These are phyloP conservation scores for Aspergillus pseudotamarii DNA, from an alignment of 2,329 filamentous ascomycete species.

Conservation along the genomic window DNA sequence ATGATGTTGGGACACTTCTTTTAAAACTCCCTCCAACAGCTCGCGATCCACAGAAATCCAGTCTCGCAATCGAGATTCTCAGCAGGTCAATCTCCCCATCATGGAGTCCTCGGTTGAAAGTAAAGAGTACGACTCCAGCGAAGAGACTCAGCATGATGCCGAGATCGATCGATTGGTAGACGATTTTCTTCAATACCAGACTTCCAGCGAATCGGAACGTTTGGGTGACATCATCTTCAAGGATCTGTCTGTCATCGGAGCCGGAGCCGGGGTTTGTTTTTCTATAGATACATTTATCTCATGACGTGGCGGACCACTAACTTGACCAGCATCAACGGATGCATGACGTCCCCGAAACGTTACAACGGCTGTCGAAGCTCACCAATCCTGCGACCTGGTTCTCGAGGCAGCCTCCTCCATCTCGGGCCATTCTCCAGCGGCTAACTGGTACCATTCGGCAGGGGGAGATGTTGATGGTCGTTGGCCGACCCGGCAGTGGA, in stretches of 20 bases:
- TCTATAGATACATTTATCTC: neutral
- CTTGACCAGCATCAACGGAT: neutral
- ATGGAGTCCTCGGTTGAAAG: neutral
- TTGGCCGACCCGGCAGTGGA: constrained; percentile 73
- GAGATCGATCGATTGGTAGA: neutral
- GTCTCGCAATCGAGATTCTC: neutral
- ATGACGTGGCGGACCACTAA: neutral
- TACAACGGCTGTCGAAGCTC: neutral
- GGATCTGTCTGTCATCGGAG: neutral
- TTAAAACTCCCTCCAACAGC: neutral
- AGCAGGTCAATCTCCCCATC: neutral
- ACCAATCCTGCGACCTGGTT: neutral
- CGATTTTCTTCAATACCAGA: neutral
- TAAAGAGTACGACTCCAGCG: neutral
- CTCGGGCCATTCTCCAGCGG: neutral
- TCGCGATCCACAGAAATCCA: neutral
- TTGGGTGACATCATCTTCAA: neutral
- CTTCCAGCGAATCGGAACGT: neutral
- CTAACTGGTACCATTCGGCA: neutral
- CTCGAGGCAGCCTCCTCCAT: neutral
- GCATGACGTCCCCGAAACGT: neutral
- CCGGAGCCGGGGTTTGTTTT: neutral
- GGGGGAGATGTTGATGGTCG: constrained; percentile 73
- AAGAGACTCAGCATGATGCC: neutral
- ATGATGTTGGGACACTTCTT: neutral